Evolutionary conservation across 768 basidiomycete genomes (phyloP), one percentile per base, ranked within the genome.

Genomic region (Kwoniella dendrophila): DNA sequence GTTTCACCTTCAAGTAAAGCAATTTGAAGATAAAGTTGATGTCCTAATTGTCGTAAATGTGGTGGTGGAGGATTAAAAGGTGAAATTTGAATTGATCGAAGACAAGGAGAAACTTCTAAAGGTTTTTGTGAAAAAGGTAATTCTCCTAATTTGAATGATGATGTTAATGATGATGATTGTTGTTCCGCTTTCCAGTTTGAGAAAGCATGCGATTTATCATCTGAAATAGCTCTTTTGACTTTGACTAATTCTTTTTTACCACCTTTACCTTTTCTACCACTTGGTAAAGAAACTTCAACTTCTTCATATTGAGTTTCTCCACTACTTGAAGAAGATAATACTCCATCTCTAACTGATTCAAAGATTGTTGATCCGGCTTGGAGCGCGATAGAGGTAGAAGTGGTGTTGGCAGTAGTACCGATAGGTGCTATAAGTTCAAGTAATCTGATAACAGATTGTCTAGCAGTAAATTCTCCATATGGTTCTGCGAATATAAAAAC

Each of bases 11-110:
- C 82, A 43, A 82, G 73, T 4, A 79, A 76, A 44, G 76, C 70
- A 41, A 81, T 65, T 43, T 74, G 78, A 48, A 82, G 74, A 68
- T 82, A 82, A 54, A 81, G 69, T 59, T 81, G 76, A 62, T 82
- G 81, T 16, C 82, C 82, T 22, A 73, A 66, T 49, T 81, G 72
- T 14, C 81, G 78, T 20, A 78, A 75, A 36, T 80, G 76, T 29
- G 81, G 78, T 14, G 81, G 75, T 8, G 82, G 81, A 16, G 81
- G 82, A 69, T 81, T 81, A 79, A 81, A 82, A 8, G 80, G 78
- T 14, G 81, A 81, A 43, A 82, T 61, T 47, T 73, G 69, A 36
- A 81, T 67, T 1, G 73, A 64, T 59, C 74, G 77, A 41, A 81
- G 51, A 53, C 76, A 75, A 1, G 77, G 62, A 24, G 63, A 45